A percentile compares a stretch with the other conserved stretches of the same genome.
phyloP scores from a whole-genome alignment of 495 filamentous ascomycete species.

The Penicillium macrosclerotiorum region DNA sequence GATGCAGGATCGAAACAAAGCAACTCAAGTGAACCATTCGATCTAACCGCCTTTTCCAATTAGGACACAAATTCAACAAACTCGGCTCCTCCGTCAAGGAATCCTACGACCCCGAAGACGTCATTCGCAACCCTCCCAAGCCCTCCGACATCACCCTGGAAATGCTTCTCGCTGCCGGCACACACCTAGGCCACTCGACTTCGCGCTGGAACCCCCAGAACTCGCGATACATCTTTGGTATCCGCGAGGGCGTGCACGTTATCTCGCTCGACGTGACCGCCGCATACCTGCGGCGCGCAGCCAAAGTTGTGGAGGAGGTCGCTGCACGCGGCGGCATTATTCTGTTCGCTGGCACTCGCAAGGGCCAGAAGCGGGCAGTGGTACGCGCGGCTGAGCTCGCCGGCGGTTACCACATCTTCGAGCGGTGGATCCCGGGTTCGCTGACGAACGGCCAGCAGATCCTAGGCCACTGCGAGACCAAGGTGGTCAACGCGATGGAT shows the following conservation, averaged over 20 bases:
- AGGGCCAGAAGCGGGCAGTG: conserved; percentile 72
- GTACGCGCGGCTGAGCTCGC: conserved; percentile 78
- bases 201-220: conserved; percentile 96
- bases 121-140: conserved; percentile 68
- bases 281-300: conserved; percentile 83
- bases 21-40: not conserved
- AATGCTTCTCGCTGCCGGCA: conserved; percentile 84
- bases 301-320: conserved; percentile 84
- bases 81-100: conserved; percentile 29
- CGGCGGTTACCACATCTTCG: conserved; percentile 82
- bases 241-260: conserved; percentile 87
- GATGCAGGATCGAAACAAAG: too few relatives aligned
- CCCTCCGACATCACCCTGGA: conserved; percentile 84
- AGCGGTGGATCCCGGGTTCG: conserved; percentile 86
- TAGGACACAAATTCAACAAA: conserved; percentile 33
- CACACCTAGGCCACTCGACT: conserved; percentile 88
- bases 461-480: conserved; percentile 60
- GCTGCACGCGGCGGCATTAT: conserved; percentile 79
- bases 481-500: conserved; percentile 72
- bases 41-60: conserved; percentile 4
- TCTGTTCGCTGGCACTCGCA: conserved; percentile 85
- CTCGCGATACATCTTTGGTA: conserved; percentile 90
- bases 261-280: conserved; percentile 86
- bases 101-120: conserved; percentile 62
- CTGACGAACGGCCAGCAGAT: conserved; percentile 94